Base-by-base conservation (phyloP, 2,329 filamentous ascomycete genomes). In the Phaeophleospora eucalypticola region DNA sequence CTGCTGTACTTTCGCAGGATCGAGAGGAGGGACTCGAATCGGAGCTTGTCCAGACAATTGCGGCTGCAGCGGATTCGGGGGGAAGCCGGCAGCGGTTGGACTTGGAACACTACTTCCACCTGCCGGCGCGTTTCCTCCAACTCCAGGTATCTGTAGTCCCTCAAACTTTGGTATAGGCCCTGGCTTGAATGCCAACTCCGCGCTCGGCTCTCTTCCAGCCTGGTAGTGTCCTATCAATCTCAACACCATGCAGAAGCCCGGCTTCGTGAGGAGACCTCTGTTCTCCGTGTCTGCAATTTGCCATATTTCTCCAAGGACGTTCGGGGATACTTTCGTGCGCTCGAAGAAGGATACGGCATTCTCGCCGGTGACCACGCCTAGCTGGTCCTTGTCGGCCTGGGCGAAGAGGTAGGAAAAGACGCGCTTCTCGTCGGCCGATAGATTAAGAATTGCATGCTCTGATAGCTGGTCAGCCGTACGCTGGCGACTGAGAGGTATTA, bases 241-340 rank as follows among this genome's bases (percentile, higher is more conserved):
- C 65, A 98, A 72, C 48, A 95, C 93, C 65, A 95, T 81, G 51
- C 90, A 88, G 71, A 98, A 98, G 65, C 91, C 93, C 35, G 89
- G 82, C 16, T 89, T 89, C 27, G 90, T 96, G 58, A 98, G 76
- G 58, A 97, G 86, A 43, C 93, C 93, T 56, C 90, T 83, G 73
- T 98, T 98, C 73, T 97, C 91, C 57, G 82, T 89, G 73, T 98
- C 93, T 58, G 93, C 91, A 67, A 98, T 93, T 72, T 97, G 91
- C 93, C 93, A 98, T 78, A 98, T 97, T 87, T 95, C 84, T 69
- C 91, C 93, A 49, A 98, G 78, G 40, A 93, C 78, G 52, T 87
- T 83, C 44, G 90, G 88, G 52, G 91, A 83, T 40, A 98, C 77
- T 58, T 87, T 84, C 37, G 93, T 97, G 76, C 93, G 93, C 71